Percentiles rank a stretch among this genome's conserved stretches.
Conservation (phyloP, 257 asterid genomes). For the Solanum sparsipilum region DNA sequence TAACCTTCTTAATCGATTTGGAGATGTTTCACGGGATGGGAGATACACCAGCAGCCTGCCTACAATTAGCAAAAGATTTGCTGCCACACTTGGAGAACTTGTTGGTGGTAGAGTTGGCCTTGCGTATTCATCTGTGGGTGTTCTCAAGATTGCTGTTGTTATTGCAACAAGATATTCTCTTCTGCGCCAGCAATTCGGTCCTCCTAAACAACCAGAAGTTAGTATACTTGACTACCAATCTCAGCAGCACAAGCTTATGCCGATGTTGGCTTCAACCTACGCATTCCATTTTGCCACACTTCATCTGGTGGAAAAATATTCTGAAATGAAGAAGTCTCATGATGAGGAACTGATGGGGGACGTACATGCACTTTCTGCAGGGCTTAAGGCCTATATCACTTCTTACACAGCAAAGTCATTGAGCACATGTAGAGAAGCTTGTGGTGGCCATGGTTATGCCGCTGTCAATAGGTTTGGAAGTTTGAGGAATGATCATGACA, state of each 20-base stretch:
- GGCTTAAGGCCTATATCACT: conserved; percentile 90
- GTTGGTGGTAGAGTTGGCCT: conserved; percentile 98
- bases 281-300: conserved; percentile 83
- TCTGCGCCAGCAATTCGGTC: conserved; percentile 90
- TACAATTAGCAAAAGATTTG: conserved; percentile 73
- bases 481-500: conserved; percentile 96
- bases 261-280: conserved; percentile 86
- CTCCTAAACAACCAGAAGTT: conserved; percentile 88
- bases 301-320: conserved; percentile 61
- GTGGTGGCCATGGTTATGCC: conserved; percentile 99
- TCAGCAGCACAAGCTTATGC: conserved; percentile 96
- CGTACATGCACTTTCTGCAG: conserved; percentile 92
- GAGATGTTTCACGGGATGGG: conserved; percentile 84
- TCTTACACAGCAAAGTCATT: conserved; percentile 74
- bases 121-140: conserved; percentile 89
- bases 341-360: conserved; percentile 76
- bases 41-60: conserved; percentile 84
- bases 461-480: conserved; percentile 91
- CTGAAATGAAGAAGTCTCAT: conserved; percentile 72
- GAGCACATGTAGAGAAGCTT: conserved; percentile 88
- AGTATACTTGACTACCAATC: conserved; percentile 96
- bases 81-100: conserved; percentile 95
- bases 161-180: conserved; percentile 85
- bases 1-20: conserved; percentile 88
- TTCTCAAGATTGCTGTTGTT: conserved; percentile 61